Evolutionary conservation across 2,329 filamentous ascomycete genomes (phyloP).

Genomic region (Penicillium italicum): DNA sequence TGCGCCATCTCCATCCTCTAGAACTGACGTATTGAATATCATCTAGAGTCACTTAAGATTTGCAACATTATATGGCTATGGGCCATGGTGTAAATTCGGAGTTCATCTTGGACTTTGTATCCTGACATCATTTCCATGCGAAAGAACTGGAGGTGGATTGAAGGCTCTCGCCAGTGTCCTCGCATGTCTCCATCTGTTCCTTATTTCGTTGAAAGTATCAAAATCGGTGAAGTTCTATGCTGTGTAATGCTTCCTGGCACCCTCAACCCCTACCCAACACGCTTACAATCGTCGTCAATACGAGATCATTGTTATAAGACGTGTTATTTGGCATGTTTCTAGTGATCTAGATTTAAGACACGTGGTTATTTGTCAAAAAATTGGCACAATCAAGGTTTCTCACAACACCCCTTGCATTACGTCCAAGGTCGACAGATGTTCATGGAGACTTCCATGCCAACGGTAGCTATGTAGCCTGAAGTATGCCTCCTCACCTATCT

Average conservation of each 20-base stretch:
- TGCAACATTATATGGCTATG: not conserved
- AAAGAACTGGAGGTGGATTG: not conserved
- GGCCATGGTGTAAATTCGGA: not conserved
- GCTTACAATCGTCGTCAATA: not conserved
- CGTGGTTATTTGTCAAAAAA: not conserved
- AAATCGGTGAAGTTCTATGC: no score
- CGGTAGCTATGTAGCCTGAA: not conserved
- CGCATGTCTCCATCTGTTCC: not conserved
- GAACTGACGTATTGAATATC: not conserved
- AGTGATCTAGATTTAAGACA: not conserved
- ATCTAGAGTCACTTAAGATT: no score
- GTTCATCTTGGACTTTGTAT: not conserved
- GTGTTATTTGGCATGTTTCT: not conserved
- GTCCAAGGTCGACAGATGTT: not conserved
- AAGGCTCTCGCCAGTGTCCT: not conserved
- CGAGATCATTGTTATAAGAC: not conserved
- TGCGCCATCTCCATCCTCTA: not conserved
- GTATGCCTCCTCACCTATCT: not conserved
- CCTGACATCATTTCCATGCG: not conserved
- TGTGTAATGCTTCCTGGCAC: not conserved
- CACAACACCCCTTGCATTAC: slow-evolving; percentile 1
- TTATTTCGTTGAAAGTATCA: no score
- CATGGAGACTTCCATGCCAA: not conserved
- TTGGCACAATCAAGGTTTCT: not conserved
- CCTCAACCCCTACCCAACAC: no score